Evolutionary conservation across 495 filamentous ascomycete species (phyloP).

Genomic region (Margaritispora aquatica): DNA sequence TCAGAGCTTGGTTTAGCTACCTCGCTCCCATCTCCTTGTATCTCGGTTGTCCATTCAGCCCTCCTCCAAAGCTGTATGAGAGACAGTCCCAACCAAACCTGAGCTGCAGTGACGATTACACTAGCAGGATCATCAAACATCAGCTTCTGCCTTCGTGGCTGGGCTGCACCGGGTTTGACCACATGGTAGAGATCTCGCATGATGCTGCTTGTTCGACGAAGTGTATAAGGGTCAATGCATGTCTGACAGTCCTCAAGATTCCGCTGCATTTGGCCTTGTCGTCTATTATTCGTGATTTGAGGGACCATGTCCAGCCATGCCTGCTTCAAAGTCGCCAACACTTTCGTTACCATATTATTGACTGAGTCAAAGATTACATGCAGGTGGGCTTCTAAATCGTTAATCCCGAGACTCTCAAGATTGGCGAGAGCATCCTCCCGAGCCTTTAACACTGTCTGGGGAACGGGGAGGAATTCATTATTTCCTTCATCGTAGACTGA

Average conservation of each 20-base stretch:
- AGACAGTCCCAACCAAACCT: background rate
- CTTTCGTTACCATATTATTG: background rate
- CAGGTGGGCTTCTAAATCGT: background rate
- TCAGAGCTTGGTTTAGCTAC: slow-evolving; percentile 1
- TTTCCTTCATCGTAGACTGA: background rate
- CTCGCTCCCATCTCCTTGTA: background rate
- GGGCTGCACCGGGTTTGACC: background rate
- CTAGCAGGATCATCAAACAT: slow-evolving; percentile 2
- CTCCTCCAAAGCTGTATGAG: background rate
- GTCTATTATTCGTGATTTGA: background rate
- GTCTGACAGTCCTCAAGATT: background rate
- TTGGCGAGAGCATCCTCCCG: background rate
- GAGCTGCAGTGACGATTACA: background rate
- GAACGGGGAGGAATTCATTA: background rate
- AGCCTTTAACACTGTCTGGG: background rate
- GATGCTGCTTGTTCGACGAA: background rate
- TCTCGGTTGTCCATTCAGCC: background rate
- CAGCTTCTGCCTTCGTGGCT: background rate
- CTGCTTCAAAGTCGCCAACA: background rate
- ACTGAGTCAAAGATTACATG: background rate
- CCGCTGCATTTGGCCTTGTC: background rate
- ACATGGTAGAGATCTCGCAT: background rate
- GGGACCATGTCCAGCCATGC: background rate
- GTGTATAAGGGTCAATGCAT: background rate
- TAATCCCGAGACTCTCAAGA: background rate